Percentiles rank a stretch among this genome's conserved stretches.
phyloP scores from a whole-genome alignment of 2,329 filamentous ascomycete genomes.

The Stylonectria norvegica region DNA sequence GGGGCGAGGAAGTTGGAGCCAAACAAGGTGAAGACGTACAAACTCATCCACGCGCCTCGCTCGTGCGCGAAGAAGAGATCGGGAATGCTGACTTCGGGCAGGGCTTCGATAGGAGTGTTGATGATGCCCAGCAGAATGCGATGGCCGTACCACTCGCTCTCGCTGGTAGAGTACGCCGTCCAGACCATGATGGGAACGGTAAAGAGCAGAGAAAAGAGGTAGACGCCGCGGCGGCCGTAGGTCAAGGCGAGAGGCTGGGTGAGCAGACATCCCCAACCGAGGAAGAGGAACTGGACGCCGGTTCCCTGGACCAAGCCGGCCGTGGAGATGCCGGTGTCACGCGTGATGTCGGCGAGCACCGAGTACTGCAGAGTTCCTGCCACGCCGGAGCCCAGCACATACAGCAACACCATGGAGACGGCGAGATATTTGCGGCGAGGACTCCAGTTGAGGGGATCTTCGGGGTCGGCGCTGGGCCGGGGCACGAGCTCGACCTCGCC shows the following conservation, averaged over 20 bases:
- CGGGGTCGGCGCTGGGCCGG: conserved; percentile 17
- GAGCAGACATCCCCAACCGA: conserved; percentile 49
- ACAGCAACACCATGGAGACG: conserved; percentile 32
- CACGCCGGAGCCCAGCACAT: conserved; percentile 39
- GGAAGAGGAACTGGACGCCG: conserved; percentile 50
- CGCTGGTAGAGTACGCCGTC: conserved; percentile 22
- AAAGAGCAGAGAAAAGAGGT: conserved; percentile 36
- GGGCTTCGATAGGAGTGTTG: conserved; percentile 28
- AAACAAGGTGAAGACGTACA: conserved; percentile 43
- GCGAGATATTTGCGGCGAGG: not conserved
- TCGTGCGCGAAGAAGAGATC: conserved; percentile 44
- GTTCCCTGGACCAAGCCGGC: conserved; percentile 31
- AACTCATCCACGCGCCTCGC: conserved; percentile 38
- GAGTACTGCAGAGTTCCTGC: conserved; percentile 30
- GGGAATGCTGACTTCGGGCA: conserved; percentile 30
- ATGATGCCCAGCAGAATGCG: conserved; percentile 29
- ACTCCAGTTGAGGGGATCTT: conserved; percentile 24
- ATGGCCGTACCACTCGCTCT: conserved; percentile 25
- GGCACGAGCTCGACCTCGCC: conserved; percentile 25
- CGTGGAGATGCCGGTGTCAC: not conserved
- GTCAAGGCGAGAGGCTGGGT: conserved; percentile 53
- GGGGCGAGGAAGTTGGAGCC: conserved; percentile 46
- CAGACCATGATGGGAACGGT: conserved; percentile 27
- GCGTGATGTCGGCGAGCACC: not conserved
- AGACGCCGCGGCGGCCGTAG: conserved; percentile 48